A percentile compares a stretch with the other conserved stretches of the same genome.
Evolutionary conservation across 129 eudicot species (phyloP).

Genomic region (Logfia minima): DNA sequence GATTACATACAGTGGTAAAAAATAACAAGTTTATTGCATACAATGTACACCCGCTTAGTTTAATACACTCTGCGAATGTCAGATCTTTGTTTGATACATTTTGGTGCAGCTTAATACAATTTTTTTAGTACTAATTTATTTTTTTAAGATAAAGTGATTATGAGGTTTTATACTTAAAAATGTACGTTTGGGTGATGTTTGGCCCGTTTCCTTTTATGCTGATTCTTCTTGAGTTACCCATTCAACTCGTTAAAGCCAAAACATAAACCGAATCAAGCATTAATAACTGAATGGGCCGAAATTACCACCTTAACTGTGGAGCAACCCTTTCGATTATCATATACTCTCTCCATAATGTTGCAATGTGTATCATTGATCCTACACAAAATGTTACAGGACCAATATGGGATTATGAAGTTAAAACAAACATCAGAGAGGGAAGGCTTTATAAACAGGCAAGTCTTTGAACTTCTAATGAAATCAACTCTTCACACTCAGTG

Average conservation of each 20-base stretch:
- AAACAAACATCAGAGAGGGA: constrained; percentile 47
- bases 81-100: no score
- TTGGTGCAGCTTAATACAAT: no score
- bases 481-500: neutral
- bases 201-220: neutral
- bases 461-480: neutral
- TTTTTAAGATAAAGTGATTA: neutral
- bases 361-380: neutral
- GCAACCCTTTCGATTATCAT: neutral
- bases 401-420: constrained; percentile 58
- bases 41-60: no score
- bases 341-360: neutral
- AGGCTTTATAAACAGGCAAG: constrained; percentile 73
- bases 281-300: neutral
- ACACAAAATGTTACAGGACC: constrained; percentile 54
- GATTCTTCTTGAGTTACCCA: neutral
- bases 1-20: no score
- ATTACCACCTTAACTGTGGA: neutral
- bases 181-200: neutral
- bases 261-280: neutral
- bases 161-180: neutral
- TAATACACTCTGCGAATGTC: no score
- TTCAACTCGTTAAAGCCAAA: neutral
- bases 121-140: no score
- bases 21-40: no score